These are phyloP conservation scores for Saturnispora gosingensis DNA, from an alignment of 805 yeast species.

Conservation along the genomic window DNA sequence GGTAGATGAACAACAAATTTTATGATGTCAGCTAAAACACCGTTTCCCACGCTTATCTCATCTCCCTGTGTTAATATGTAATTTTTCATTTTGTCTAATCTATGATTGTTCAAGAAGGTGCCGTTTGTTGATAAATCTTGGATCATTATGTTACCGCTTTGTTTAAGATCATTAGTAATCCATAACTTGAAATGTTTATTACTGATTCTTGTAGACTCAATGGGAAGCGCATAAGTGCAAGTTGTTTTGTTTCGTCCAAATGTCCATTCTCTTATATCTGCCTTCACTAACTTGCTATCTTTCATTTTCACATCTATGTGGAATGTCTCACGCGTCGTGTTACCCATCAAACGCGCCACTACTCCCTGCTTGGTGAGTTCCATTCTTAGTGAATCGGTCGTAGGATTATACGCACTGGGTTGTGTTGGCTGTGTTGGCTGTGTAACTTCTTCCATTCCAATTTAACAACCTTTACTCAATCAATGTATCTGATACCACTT, in stretches of 20 bases:
- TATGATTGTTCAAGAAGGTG: slow-evolving; percentile 69
- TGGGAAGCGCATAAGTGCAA: slow-evolving; percentile 55
- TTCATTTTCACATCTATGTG: slow-evolving; percentile 25
- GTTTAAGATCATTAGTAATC: slow-evolving; percentile 27
- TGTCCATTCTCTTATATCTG: slow-evolving; percentile 24
- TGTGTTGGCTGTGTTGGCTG: slow-evolving; percentile 32
- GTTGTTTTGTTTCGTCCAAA: slow-evolving; percentile 60
- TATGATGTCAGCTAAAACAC: slow-evolving; percentile 62
- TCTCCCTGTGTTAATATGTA: slow-evolving; percentile 87
- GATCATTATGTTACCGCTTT: slow-evolving; percentile 34
- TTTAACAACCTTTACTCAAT: not conserved
- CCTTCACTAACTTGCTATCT: slow-evolving; percentile 6
- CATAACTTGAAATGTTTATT: slow-evolving; percentile 64
- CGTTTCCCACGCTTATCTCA: slow-evolving; percentile 82
- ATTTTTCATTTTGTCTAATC: slow-evolving; percentile 67
- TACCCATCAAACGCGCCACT: slow-evolving; percentile 30
- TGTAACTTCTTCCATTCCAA: slow-evolving; percentile 10
- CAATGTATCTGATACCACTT: not conserved
- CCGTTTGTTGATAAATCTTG: slow-evolving; percentile 88
- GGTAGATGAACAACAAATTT: slow-evolving; percentile 45
- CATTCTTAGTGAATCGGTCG: slow-evolving; percentile 18
- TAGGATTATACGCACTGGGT: slow-evolving; percentile 25
- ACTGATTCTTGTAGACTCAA: slow-evolving; percentile 57
- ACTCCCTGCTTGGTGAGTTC: slow-evolving; percentile 24
- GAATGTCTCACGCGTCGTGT: slow-evolving; percentile 20